A percentile compares a stretch with the other conserved stretches of the same genome.
Evolutionary conservation across 768 basidiomycete genomes (phyloP).

Genomic region (Lepiota venenata): DNA sequence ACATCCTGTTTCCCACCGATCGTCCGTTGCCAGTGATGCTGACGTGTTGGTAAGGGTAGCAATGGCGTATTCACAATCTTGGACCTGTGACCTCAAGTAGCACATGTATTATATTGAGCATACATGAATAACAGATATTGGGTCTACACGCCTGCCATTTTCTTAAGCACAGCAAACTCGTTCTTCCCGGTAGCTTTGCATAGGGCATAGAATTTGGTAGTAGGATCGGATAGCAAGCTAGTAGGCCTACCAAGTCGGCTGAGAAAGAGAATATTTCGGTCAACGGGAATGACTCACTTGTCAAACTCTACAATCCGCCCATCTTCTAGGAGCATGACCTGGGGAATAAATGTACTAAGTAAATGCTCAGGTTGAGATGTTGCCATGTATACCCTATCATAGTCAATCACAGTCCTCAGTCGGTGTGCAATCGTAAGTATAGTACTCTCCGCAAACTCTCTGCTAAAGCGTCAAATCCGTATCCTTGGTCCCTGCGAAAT

Average conservation of each 20-base stretch:
- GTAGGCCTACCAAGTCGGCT: conserved; percentile 37
- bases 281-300: conserved; percentile 27
- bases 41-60: not conserved
- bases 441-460: conserved; percentile 79
- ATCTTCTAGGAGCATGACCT: conserved; percentile 79
- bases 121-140: conserved; percentile 1
- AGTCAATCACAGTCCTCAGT: conserved; percentile 77
- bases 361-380: not conserved
- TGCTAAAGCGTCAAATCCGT: conserved; percentile 20
- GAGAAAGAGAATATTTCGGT: not conserved
- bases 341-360: not conserved
- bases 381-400: conserved; percentile 57
- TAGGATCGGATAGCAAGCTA: conserved; percentile 48
- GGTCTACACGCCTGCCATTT: conserved; percentile 50
- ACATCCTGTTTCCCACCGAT: not conserved
- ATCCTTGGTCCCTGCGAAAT: not conserved
- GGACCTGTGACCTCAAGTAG: not conserved
- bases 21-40: conserved; percentile 8
- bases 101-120: not conserved
- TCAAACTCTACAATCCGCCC: conserved; percentile 80
- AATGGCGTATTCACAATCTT: not conserved
- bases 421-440: conserved; percentile 86
- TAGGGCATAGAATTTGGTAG: conserved; percentile 61
- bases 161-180: conserved; percentile 67
- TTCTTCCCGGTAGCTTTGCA: conserved; percentile 74